Conservation (phyloP, 768 basidiomycete genomes). For the Myochromella boudieri region DNA sequence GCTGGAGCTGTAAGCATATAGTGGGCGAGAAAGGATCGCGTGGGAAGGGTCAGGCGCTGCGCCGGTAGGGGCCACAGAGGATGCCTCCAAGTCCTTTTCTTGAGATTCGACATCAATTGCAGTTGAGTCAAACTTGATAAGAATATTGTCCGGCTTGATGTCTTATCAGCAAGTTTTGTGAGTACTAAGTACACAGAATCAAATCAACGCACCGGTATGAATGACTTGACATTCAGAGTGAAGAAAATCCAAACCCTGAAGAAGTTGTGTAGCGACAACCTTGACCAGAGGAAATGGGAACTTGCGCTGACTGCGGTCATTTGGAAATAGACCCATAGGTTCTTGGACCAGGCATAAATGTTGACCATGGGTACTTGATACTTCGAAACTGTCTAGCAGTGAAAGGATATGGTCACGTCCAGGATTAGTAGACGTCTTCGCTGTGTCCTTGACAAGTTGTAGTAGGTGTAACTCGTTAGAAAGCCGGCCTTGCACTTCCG, state of each 20-base stretch:
- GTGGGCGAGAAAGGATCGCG: slow-evolving; percentile 3
- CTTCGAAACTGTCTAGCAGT: slow-evolving; percentile 75
- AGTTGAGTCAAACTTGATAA: slow-evolving; percentile 8
- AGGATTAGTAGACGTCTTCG: too few species aligned
- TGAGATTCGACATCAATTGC: too few species aligned
- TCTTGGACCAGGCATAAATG: slow-evolving; percentile 88
- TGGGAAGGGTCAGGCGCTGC: neutral
- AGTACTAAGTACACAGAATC: too few species aligned
- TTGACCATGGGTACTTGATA: slow-evolving; percentile 71
- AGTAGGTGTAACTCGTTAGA: slow-evolving; percentile 17
- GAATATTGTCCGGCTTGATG: slow-evolving; percentile 20
- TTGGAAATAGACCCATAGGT: slow-evolving; percentile 66
- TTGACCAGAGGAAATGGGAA: slow-evolving; percentile 14
- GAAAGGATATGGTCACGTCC: slow-evolving; percentile 80
- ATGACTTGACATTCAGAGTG: slow-evolving; percentile 31
- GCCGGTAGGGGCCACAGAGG: neutral
- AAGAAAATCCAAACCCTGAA: slow-evolving; percentile 51
- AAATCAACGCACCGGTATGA: slow-evolving; percentile 29
- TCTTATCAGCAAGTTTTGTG: too few species aligned
- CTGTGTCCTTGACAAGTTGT: too few species aligned
- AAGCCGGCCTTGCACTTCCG: slow-evolving; percentile 18
- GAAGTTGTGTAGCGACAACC: slow-evolving; percentile 32
- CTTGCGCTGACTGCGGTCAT: neutral
- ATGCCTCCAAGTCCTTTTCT: slow-evolving; percentile 2
- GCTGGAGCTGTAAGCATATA: neutral